These are phyloP conservation scores for Gnaphalium uliginosum DNA, from an alignment of 129 eudicot genomes.

Conservation along the genomic window DNA sequence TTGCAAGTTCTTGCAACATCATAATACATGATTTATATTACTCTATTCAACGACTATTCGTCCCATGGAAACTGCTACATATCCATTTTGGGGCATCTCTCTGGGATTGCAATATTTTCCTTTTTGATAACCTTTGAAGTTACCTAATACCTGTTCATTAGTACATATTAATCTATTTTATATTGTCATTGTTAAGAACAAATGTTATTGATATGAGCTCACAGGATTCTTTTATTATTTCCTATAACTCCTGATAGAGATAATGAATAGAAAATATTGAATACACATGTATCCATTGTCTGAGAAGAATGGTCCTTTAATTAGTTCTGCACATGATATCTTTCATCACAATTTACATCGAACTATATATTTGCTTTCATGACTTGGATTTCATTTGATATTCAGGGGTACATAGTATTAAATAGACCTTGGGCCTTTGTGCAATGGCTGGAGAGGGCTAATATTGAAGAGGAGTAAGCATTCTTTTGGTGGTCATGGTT, in stretches of 20 bases:
- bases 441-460: conserved; percentile 67
- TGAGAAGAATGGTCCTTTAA: not conserved
- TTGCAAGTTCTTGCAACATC: not conserved
- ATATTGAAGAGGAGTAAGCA: conserved; percentile 69
- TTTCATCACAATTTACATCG: not conserved
- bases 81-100: not conserved
- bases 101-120: not conserved
- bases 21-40: not conserved
- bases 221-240: not conserved
- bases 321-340: not conserved
- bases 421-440: conserved; percentile 88
- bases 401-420: conserved; percentile 71
- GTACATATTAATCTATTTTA: not conserved
- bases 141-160: no score
- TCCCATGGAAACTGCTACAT: not conserved
- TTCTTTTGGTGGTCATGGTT: conserved; percentile 8
- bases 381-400: conserved; percentile 28
- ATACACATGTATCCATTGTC: not conserved
- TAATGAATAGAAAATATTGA: not conserved
- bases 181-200: not conserved
- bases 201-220: conserved; percentile 1
- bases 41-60: no score
- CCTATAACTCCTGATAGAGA: not conserved
- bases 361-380: conserved; percentile 2
- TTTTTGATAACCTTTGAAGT: not conserved